Conservation (phyloP, 2,329 filamentous ascomycete species). For the Zymoseptoria tritici region DNA sequence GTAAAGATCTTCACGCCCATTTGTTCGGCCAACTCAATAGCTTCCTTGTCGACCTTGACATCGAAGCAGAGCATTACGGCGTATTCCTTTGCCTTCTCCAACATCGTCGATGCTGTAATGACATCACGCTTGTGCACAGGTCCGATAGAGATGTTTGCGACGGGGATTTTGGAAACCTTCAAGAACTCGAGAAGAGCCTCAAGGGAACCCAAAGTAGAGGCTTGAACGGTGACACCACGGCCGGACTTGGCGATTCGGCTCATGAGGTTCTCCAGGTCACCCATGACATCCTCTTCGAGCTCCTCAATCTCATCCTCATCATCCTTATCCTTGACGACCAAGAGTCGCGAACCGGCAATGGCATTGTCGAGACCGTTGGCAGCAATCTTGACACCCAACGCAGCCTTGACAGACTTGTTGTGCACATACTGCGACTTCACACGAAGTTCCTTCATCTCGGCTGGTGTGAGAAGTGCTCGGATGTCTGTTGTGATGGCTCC, state of each 20-base stretch:
- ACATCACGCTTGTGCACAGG: slow-evolving; percentile 98
- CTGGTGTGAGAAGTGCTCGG: slow-evolving; percentile 85
- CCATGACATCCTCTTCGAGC: slow-evolving; percentile 91
- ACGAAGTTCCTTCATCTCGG: slow-evolving; percentile 85
- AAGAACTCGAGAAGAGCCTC: slow-evolving; percentile 96
- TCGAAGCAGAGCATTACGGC: slow-evolving; percentile 99
- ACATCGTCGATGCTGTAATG: slow-evolving; percentile 86
- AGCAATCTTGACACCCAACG: slow-evolving; percentile 96
- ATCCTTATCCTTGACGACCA: slow-evolving; percentile 90
- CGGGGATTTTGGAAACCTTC: slow-evolving; percentile 91
- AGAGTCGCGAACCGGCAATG: slow-evolving; percentile 88
- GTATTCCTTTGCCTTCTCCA: slow-evolving; percentile 89
- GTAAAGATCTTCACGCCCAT: slow-evolving; percentile 96
- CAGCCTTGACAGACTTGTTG: slow-evolving; percentile 98
- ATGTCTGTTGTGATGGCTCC: slow-evolving; percentile 94
- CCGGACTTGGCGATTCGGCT: slow-evolving; percentile 86
- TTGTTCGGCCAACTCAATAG: slow-evolving; percentile 81
- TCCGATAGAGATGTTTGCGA: slow-evolving; percentile 93
- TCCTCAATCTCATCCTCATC: slow-evolving; percentile 72
- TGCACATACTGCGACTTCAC: slow-evolving; percentile 96
- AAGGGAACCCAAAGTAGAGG: slow-evolving; percentile 91
- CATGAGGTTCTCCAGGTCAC: slow-evolving; percentile 84
- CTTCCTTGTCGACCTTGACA: slow-evolving; percentile 98
- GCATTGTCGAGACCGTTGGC: slow-evolving; percentile 92
- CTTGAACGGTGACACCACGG: slow-evolving; percentile 92